These are phyloP conservation scores for Chaetomium fimeti DNA, from an alignment of 495 filamentous ascomycete species.

Conservation along the genomic window DNA sequence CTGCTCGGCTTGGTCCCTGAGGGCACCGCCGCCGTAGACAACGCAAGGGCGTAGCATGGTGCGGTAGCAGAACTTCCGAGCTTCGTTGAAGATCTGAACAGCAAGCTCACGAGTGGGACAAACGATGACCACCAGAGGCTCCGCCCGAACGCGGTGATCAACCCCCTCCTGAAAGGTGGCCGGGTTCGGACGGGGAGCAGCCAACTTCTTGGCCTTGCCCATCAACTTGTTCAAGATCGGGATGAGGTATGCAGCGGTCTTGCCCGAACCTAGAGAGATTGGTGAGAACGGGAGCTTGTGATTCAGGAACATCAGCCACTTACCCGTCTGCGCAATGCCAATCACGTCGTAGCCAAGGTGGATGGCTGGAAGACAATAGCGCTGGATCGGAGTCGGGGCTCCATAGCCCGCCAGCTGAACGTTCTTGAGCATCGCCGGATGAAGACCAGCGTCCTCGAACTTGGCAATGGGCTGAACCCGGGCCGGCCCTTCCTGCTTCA, in stretches of 20 bases:
- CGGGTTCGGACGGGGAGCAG: slow-evolving; percentile 68
- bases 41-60: slow-evolving; percentile 93
- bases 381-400: slow-evolving; percentile 80
- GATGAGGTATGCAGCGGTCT: slow-evolving; percentile 89
- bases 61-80: slow-evolving; percentile 85
- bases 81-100: slow-evolving; percentile 91
- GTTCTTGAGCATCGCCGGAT: slow-evolving; percentile 79
- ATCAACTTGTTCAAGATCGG: slow-evolving; percentile 86
- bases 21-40: slow-evolving; percentile 78
- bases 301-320: slow-evolving; percentile 28
- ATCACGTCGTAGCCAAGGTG: slow-evolving; percentile 72
- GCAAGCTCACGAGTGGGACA: slow-evolving; percentile 85
- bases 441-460: slow-evolving; percentile 78
- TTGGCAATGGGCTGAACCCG: slow-evolving; percentile 55
- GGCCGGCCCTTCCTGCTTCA: slow-evolving; percentile 57
- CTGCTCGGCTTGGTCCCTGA: slow-evolving; percentile 62
- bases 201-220: slow-evolving; percentile 86
- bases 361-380: slow-evolving; percentile 77
- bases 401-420: slow-evolving; percentile 62
- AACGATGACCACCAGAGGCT: slow-evolving; percentile 85
- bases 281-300: slow-evolving; percentile 2
- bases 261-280: slow-evolving; percentile 72
- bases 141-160: slow-evolving; percentile 59
- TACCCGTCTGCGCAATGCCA: slow-evolving; percentile 89
- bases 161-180: slow-evolving; percentile 41